Percentiles rank a stretch among this genome's conserved stretches.
Evolutionary conservation across 805 yeast genomes (phyloP).

Genomic region (Hanseniaspora singularis): DNA sequence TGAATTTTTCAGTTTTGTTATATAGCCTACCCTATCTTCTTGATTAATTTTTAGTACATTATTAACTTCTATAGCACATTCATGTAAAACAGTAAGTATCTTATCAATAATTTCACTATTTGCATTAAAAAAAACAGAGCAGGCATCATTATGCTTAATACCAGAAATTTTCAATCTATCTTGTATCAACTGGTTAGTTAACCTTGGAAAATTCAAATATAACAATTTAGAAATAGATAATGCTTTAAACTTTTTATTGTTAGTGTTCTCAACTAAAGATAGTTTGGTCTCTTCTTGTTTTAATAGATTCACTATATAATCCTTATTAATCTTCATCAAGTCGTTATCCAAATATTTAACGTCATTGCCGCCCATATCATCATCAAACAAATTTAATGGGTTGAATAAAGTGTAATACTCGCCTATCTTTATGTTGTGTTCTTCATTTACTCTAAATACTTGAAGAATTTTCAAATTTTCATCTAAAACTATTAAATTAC

Average conservation of each 20-base stretch:
- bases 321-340: conserved; percentile 16
- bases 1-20: conserved; percentile 49
- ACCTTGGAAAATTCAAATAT: conserved; percentile 55
- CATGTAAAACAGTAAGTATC: conserved; percentile 35
- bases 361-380: conserved; percentile 17
- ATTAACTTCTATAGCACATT: conserved; percentile 37
- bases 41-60: conserved; percentile 26
- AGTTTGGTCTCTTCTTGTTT: conserved; percentile 19
- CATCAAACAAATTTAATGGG: conserved; percentile 32
- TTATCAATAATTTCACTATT: conserved; percentile 24
- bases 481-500: conserved; percentile 73
- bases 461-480: conserved; percentile 54
- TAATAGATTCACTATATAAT: conserved; percentile 26
- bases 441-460: conserved; percentile 67
- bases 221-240: conserved; percentile 58
- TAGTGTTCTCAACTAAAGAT: conserved; percentile 14
- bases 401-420: conserved; percentile 56
- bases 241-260: conserved; percentile 35
- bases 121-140: conserved; percentile 22
- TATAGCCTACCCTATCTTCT: conserved; percentile 42
- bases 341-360: conserved; percentile 15
- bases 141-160: conserved; percentile 37
- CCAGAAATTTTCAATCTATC: conserved; percentile 38
- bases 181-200: conserved; percentile 68
- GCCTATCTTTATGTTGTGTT: conserved; percentile 61